Conservation (phyloP, 2,329 filamentous ascomycete species). For the Epichloe glyceriae region DNA sequence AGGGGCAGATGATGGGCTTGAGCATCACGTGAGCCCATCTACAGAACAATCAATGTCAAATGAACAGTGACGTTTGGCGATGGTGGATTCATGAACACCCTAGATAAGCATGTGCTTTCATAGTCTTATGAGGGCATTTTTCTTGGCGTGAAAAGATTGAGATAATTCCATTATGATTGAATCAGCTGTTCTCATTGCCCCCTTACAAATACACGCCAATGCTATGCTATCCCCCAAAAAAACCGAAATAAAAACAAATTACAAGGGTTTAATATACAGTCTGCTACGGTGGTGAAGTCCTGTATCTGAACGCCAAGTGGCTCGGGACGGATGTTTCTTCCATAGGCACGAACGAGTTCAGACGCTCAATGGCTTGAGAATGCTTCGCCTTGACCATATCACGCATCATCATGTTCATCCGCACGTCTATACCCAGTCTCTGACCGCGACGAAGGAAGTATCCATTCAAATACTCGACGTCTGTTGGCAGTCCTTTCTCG, state of each 20-base stretch:
- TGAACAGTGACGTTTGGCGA: not conserved
- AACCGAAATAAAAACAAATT: not conserved
- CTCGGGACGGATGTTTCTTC: constrained; percentile 21
- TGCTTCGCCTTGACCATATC: constrained; percentile 62
- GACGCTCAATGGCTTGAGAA: constrained; percentile 18
- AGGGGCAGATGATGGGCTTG: constrained; percentile 7
- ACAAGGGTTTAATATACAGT: not conserved
- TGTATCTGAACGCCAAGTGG: constrained; percentile 13
- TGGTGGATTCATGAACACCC: not conserved
- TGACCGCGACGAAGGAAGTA: constrained; percentile 68
- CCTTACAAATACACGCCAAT: constrained; percentile 3
- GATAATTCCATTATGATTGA: too few relatives aligned
- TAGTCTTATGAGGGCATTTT: too few relatives aligned
- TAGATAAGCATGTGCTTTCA: not conserved
- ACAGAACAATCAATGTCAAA: not conserved
- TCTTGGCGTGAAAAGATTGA: too few relatives aligned
- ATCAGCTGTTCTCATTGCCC: not conserved
- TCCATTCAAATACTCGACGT: constrained; percentile 77
- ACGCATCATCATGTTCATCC: constrained; percentile 60
- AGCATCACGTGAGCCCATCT: constrained; percentile 10
- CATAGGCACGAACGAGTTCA: constrained; percentile 20
- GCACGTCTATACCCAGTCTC: constrained; percentile 58
- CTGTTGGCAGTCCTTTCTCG: constrained; percentile 47
- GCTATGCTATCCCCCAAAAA: constrained; percentile 4
- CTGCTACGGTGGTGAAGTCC: constrained; percentile 4